Base-by-base conservation (phyloP, 768 basidiomycete genomes). In the Agaricus subrufescens region DNA sequence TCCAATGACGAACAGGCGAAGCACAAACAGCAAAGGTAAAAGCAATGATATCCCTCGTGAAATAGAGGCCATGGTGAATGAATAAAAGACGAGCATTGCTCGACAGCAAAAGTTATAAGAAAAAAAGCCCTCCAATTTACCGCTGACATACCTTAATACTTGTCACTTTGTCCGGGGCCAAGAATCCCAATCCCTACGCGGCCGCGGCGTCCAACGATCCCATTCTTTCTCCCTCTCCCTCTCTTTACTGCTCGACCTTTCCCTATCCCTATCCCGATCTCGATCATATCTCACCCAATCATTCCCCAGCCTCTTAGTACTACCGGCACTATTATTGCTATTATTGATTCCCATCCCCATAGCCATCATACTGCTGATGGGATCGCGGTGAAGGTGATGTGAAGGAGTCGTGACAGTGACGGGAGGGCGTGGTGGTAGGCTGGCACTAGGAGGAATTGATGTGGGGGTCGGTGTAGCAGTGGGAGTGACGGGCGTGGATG, bases 321-420 rank as follows among this genome's bases (percentile, higher is more conserved):
- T 53, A 39, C 37, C 11, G 31, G 8, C 6, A 34, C 31, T 5
- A 34, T 11, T 34, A 34, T n/a, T n/a, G n/a, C 31, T 34, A 34
- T 34, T 34, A 11, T 11, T 34, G 4, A 34, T 34, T 34, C 31
- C 50, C 50, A 50, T 50, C 19, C 50, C 38, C 43, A 43, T 53
- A 14, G 40, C 52, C 52, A 53, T 46, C 31, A 53, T 38, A 50
- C 52, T 53, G n/a, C 52, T 46, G 4, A 38, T 4, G 34, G 42
- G 40, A 44, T 42, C 40, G 19, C 29, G 42, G 19, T 25, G 43
- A 19, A 31, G 42, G 10, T 30, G 40, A 44, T 44, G 40, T 3
- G 26, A 29, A 2, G 30, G 30, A 3, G 44, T 31, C 6, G 43
- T 44, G 25, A 53, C 30, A 19, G 42, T 31, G 7, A 45, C 43